Base-by-base conservation (phyloP, 148 eudicot genomes). In the Spergularia marina region DNA sequence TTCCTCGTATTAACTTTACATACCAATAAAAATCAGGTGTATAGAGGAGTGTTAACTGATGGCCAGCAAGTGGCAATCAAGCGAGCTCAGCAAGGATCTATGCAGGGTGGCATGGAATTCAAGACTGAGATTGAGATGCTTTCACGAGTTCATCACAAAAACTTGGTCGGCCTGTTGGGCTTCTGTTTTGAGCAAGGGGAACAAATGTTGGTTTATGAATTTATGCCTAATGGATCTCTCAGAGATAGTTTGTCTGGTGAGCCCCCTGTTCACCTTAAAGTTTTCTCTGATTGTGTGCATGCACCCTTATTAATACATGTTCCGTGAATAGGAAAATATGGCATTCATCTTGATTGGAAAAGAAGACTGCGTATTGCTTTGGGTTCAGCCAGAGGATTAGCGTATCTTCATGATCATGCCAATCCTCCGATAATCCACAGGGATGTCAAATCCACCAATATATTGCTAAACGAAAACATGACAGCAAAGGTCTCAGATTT, bases 91-190 rank as follows among this genome's bases (percentile, higher is more conserved):
- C 90, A 85, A 77, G 96, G 94, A 52, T 92, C 98, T 0, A 87
- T 72, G 85, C 98, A 95, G 75, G 98, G 98, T 64, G 90, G 90
- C 53, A 86, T 57, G 8, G 98, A 95, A 75, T 95, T 95, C 91
- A 95, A 92, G 83, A 95, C 92, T 5, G 98, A 95, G 74, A 92
- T 95, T 68, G 98, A 95, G 84, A 71, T 92, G 86, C 97, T 95
- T 41, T 95, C 98, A 13, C 84, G 98, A 62, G 96, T 95, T 82
- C 98, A 95, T 83, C 98, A 95, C 81, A 95, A 92, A 77, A 95
- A 95, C 75, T 83, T 95, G 14, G 96, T 95, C 8, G 83, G 81
- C 55, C 86, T 95, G 36, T 84, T 92, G 71, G 98, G 98, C 4
- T 95, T 95, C 77, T 92, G 97, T 76, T 95, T 92, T 51, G 97